Base-by-base conservation (phyloP, 1,284 basidiomycete species). In the Ganoderma sinense region DNA sequence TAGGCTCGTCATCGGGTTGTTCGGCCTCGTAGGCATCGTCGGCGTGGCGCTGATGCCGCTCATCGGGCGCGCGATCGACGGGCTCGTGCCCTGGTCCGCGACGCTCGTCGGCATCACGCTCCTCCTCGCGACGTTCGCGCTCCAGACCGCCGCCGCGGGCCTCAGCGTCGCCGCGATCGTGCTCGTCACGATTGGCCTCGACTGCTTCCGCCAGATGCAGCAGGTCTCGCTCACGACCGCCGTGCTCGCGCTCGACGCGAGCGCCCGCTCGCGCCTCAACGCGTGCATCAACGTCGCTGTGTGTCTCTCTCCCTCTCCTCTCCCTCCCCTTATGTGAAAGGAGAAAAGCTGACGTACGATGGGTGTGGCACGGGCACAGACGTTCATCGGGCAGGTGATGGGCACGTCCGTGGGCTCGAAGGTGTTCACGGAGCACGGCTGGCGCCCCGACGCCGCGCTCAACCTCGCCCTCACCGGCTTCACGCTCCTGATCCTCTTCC, bases 341-440 rank as follows among this genome's bases (percentile, higher is more conserved):
- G n/a, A n/a, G n/a, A n/a, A 10, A 59, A 41, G 26, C n/a, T 36
- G 59, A 60, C 36, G 20, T 23, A 10, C 16, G n/a, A 16, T 26
- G 16, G 14, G 18, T 16, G n/a, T 16, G 8, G n/a, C 8, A n/a
- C 6, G 33, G 7, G n/a, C 11, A 13, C 23, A 51, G 48, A 51
- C 48, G 23, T 51, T 51, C 23, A 76, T 83, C n/a, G 86, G 53
- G 2, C 85, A 87, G 71, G 83, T 86, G 10, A 84, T 86, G 71
- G 89, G 89, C 14, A 88, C 88, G 4, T 82, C 87, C 0, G 84
- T 82, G 4, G 84, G 88, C 48, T 85, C 86, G 2, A 82, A 84
- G 66, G 79, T 89, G 4, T 89, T 88, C 76, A 80, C 86, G 10
- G 68, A 77, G 39, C 78, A 86, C 66, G 88, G 88, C 14, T 89